Evolutionary conservation across 192 early-diverging fungal genomes (phyloP), one percentile per base, ranked within the genome.

Genomic region (Radiomyces spectabilis): DNA sequence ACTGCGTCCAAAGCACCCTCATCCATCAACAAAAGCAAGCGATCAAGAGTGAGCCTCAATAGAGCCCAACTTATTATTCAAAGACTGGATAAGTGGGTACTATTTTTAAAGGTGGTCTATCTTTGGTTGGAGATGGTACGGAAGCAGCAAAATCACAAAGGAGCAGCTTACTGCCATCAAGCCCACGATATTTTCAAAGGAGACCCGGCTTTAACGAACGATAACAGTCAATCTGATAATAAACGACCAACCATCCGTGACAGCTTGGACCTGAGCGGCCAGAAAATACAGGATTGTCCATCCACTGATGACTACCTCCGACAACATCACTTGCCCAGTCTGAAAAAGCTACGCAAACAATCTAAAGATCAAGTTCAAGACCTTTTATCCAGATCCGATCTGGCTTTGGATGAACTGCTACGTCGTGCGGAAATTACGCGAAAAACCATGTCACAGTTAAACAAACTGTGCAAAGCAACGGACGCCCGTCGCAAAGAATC

Each of bases 351-450:
- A 4, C 70, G 59, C 34, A 66, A 71, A 50, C 55, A 71, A 24
- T 73, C 70, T 38, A 77, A 77, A 32, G 68, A 58, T 49, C 58
- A 53, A 46, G 64, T 71, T n/a, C 57, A 55, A 33, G 66, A 55
- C 1, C 40, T 77, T 32, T 63, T 63, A 51, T 27, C 55, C 4
- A 68, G 73, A 29, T 30, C 55, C 21, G 41, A 39, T 22, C 29
- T 77, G 9, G 46, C 59, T 43, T 46, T 61, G 41, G 69, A 65
- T 53, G 60, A 61, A 29, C 57, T 73, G 12, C 66, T 70, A 44
- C 66, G 67, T 24, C 65, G 69, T 5, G 64, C 67, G 26, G 75
- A 73, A 44, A 49, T 41, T 0, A 71, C 75, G 4, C 59, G 57
- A 55, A 69, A 73, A 35, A 48, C 49, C 16, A 66, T 77, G 43